Conservation (phyloP, 768 basidiomycete genomes). For the Xanthoconium purpureum region DNA sequence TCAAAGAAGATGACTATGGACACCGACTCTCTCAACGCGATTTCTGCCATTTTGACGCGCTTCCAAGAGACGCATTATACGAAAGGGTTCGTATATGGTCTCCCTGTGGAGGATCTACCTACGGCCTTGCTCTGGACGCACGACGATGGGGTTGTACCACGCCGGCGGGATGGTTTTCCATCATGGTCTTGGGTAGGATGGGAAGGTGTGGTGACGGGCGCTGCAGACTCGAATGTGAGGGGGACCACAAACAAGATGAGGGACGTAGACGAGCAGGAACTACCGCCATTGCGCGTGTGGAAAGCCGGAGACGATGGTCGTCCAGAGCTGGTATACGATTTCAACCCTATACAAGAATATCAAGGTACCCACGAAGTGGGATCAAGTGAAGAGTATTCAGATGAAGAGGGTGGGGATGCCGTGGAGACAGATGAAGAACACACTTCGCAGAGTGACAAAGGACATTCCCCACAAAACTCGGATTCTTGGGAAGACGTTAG, state of each 20-base stretch:
- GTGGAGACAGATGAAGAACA: too few relatives aligned
- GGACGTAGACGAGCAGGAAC: background rate
- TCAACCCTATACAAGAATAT: background rate
- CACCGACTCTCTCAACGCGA: slow-evolving; percentile 11
- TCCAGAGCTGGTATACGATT: slow-evolving; percentile 7
- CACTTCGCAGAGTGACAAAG: too few relatives aligned
- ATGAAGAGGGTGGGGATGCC: too few relatives aligned
- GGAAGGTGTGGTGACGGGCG: background rate
- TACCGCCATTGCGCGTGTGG: slow-evolving; percentile 11
- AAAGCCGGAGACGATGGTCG: background rate
- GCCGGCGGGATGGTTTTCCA: background rate
- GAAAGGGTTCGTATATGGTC: slow-evolving; percentile 13
- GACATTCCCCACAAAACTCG: too few relatives aligned
- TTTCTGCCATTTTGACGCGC: slow-evolving; percentile 11
- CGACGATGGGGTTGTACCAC: background rate
- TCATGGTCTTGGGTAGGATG: slow-evolving; percentile 17
- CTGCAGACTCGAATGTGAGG: background rate
- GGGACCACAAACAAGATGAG: too few relatives aligned
- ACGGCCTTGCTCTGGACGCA: slow-evolving; percentile 1
- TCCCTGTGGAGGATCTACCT: slow-evolving; percentile 6
- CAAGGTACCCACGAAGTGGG: too few relatives aligned
- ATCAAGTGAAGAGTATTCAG: too few relatives aligned
- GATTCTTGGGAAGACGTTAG: too few relatives aligned
- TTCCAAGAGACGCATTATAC: background rate
- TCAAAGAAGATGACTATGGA: background rate